Evolutionary conservation across 441 rosid species (phyloP).

Genomic region (Populus hybrid): DNA sequence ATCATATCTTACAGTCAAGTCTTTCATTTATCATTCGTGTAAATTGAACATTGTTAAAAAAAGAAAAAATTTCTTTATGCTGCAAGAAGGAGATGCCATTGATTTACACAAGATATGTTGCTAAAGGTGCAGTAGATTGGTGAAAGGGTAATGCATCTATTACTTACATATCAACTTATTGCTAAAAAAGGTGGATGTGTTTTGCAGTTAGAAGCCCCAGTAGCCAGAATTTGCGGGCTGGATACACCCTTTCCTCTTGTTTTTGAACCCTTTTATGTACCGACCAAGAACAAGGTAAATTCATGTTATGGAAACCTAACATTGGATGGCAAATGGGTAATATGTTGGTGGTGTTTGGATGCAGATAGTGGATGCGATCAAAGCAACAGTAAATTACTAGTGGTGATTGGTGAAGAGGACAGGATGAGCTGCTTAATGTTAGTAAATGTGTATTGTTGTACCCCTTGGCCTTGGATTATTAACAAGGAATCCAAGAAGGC

Average conservation of each 20-base stretch:
- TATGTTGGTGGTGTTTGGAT: conserved; percentile 8
- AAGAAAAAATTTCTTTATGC: background rate
- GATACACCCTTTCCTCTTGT: conserved; percentile 96
- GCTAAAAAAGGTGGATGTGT: background rate
- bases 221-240: conserved; percentile 80
- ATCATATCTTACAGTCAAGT: background rate
- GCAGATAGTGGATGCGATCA: conserved; percentile 82
- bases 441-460: background rate
- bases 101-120: background rate
- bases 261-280: conserved; percentile 90
- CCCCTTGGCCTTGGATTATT: background rate
- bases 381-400: conserved; percentile 67
- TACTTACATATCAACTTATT: background rate
- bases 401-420: background rate
- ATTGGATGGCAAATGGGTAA: background rate
- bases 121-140: background rate
- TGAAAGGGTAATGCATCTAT: background rate
- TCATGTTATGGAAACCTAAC: background rate
- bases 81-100: background rate
- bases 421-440: background rate
- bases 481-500: background rate
- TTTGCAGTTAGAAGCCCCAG: conserved; percentile 88
- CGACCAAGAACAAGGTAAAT: conserved; percentile 79
- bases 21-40: background rate
- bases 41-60: background rate